Evolutionary conservation across 345 rosid species (phyloP), one percentile per base, ranked within the genome.

Genomic region (Orychophragmus violaceus): DNA sequence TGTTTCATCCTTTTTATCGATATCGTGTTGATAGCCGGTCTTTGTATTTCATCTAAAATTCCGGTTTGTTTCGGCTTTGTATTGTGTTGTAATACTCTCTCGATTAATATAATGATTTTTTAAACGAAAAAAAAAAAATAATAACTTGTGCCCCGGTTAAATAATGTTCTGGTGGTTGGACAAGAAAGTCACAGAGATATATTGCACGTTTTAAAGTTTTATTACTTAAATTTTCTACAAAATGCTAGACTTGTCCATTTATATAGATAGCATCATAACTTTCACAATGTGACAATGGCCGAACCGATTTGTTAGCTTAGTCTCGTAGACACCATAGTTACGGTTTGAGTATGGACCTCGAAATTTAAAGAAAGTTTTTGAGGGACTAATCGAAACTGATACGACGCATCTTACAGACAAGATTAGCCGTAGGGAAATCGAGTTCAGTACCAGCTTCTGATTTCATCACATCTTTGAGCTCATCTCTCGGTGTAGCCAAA

Each of bases 341-440:
- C 33, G 17, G n/a, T 44, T 33, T 28, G 44, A 19, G 14, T 54
- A 25, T 21, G 42, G 54, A 41, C 4, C 5, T 21, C 10, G 21
- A 25, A 13, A 29, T 2, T 29, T 28, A 41, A 32, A 41, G 21
- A 19, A 16, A 9, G 48, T 16, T 41, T 41, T 16, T n/a, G 44
- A 16, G 57, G 45, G 36, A 49, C 76, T 83, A 83, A 63, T 94
- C 99, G 64, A 94, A 81, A 73, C 78, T 85, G 64, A 90, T 76
- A 0, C 87, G 89, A 48, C 99, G 89, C 52, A 87, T 84, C 72
- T 87, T 88, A 72, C 97, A 90, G n/a, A 83, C 92, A 30, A 88
- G 95, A 71, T 84, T 90, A 18, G 91, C 93, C 0, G 96, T 87
- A 6, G 89, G 86, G 63, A 83, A 76, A 77, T 94, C 99, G 33